These are phyloP conservation scores for Maudiozyma barnettii DNA, from an alignment of 805 yeast species.

Conservation along the genomic window DNA sequence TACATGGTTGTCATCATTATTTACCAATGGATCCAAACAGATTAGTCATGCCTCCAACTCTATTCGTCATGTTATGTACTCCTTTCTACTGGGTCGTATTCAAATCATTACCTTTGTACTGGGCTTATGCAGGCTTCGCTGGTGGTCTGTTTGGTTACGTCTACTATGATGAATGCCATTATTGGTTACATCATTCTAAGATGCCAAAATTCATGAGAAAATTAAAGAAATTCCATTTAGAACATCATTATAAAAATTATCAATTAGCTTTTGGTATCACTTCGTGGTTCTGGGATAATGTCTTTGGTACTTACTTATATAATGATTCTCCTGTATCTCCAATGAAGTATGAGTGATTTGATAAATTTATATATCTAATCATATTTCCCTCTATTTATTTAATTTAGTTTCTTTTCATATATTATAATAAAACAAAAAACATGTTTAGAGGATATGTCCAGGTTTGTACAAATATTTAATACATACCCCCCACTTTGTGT, in stretches of 20 bases:
- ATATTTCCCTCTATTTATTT: too few species aligned
- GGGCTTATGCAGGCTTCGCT: conserved; percentile 87
- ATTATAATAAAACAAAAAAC: too few species aligned
- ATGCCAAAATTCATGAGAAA: conserved; percentile 71
- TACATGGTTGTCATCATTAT: conserved; percentile 96
- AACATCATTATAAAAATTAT: conserved; percentile 95
- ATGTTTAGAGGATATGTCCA: too few species aligned
- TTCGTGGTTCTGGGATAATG: conserved; percentile 84
- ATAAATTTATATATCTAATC: background rate
- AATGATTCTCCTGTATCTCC: conserved; percentile 29
- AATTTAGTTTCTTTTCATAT: too few species aligned
- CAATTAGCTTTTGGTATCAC: conserved; percentile 97
- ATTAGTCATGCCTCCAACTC: conserved; percentile 92
- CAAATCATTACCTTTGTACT: conserved; percentile 61
- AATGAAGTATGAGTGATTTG: conserved; percentile 26
- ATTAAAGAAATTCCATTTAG: conserved; percentile 83
- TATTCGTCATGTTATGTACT: conserved; percentile 57
- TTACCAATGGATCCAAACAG: conserved; percentile 93
- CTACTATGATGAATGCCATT: conserved; percentile 88
- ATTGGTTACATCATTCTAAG: conserved; percentile 79
- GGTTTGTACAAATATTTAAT: too few species aligned
- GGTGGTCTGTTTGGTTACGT: conserved; percentile 95
- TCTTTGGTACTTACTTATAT: conserved; percentile 73
- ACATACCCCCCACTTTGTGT: too few species aligned
- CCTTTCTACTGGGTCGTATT: conserved; percentile 82